phyloP scores from a whole-genome alignment of 768 basidiomycete genomes.

The Mycena indigotica region DNA sequence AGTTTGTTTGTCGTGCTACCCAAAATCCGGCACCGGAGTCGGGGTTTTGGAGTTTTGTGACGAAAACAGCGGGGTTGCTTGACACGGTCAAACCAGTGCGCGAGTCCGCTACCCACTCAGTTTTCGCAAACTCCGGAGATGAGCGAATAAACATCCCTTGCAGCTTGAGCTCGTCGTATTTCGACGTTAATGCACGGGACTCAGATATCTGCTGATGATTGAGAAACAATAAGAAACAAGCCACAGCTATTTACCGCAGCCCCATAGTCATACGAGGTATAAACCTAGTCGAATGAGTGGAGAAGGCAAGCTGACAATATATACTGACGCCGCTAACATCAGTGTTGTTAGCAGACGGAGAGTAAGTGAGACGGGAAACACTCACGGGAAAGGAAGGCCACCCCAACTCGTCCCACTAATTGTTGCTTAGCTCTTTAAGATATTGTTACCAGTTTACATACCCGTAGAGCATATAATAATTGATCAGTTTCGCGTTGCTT shows the following conservation, averaged over 20 bases:
- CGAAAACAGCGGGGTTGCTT: conserved; percentile 51
- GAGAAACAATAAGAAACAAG: background rate
- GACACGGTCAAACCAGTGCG: conserved; percentile 47
- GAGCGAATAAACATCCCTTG: conserved; percentile 79
- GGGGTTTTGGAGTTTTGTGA: conserved; percentile 67
- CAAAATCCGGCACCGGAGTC: conserved; percentile 70
- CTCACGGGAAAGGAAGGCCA: conserved; percentile 75
- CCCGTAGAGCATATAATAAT: conserved; percentile 87
- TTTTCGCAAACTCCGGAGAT: conserved; percentile 79
- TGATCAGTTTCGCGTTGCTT: conserved; percentile 78
- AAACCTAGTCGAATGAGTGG: conserved; percentile 8
- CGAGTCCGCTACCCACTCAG: conserved; percentile 69
- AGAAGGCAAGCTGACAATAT: background rate
- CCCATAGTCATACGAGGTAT: conserved; percentile 80
- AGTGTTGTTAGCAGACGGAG: no score
- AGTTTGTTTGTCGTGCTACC: conserved; percentile 66
- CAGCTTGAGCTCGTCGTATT: conserved; percentile 77
- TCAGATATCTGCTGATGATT: conserved; percentile 52
- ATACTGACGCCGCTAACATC: no score
- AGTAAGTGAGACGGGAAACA: conserved; percentile 30
- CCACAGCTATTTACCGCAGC: conserved; percentile 47
- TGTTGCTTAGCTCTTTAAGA: background rate
- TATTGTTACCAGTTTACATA: conserved; percentile 27
- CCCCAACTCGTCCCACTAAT: conserved; percentile 92
- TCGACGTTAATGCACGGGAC: conserved; percentile 62